Percentiles rank a stretch among this genome's conserved stretches.
These are phyloP conservation scores for Epipyxis sp. DNA, from an alignment of 108 stramenopile species.

Conservation along the genomic window DNA sequence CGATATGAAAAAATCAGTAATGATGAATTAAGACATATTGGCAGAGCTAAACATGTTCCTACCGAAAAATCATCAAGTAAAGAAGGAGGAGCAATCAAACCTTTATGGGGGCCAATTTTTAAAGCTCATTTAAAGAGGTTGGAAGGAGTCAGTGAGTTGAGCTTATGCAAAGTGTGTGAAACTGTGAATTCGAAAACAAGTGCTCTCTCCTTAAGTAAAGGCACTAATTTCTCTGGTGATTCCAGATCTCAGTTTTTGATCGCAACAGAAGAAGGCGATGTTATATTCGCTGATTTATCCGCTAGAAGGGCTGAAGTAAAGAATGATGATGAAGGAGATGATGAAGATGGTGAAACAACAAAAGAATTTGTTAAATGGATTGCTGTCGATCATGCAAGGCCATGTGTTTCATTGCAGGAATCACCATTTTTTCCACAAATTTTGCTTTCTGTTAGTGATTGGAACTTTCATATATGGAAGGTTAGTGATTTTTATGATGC, in stretches of 20 bases:
- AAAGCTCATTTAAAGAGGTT: conserved; percentile 48
- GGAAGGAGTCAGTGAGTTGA: conserved; percentile 50
- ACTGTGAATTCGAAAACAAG: neutral
- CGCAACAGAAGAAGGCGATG: conserved; percentile 60
- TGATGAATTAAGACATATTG: conserved; percentile 40
- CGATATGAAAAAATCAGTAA: conserved; percentile 45
- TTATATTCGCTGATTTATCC: conserved; percentile 49
- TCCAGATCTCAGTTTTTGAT: conserved; percentile 1
- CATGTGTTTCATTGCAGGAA: conserved; percentile 47
- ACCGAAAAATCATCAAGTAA: conserved; percentile 16
- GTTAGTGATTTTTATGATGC: neutral
- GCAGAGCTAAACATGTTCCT: conserved; percentile 23
- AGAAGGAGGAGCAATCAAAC: conserved; percentile 19
- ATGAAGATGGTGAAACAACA: conserved; percentile 40
- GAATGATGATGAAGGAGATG: conserved; percentile 20
- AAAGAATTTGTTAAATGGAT: conserved; percentile 60
- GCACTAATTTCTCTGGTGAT: neutral
- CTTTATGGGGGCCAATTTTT: conserved; percentile 57
- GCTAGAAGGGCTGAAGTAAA: conserved; percentile 15
- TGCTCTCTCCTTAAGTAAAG: neutral
- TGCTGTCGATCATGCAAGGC: conserved; percentile 52
- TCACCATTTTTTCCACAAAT: conserved; percentile 63
- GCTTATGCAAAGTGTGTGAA: conserved; percentile 33
- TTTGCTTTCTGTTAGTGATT: conserved; percentile 54
- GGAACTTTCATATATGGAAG: conserved; percentile 62